These are phyloP conservation scores for Cornus kousa DNA, from an alignment of 148 eudicot genomes.

Conservation along the genomic window DNA sequence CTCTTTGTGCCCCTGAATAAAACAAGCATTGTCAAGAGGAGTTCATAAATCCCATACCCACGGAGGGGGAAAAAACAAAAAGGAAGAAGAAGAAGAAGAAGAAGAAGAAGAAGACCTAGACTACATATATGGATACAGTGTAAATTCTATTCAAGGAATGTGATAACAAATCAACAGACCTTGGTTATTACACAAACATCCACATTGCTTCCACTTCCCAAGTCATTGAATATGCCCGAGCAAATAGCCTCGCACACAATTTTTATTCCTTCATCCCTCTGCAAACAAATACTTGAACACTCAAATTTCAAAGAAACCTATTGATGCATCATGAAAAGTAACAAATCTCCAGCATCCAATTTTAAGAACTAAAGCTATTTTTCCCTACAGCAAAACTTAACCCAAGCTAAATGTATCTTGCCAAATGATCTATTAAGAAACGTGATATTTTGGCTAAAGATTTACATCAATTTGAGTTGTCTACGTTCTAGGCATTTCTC, in stretches of 20 bases:
- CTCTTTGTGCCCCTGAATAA: slow-evolving; percentile 73
- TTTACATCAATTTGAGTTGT: neutral
- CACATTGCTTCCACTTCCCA: slow-evolving; percentile 98
- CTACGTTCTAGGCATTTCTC: neutral
- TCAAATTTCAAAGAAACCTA: neutral
- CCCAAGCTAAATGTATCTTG: neutral
- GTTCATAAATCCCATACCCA: neutral
- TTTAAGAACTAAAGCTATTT: neutral
- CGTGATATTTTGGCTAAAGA: neutral
- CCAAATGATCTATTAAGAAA: neutral
- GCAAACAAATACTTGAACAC: slow-evolving; percentile 9
- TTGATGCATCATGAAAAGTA: neutral
- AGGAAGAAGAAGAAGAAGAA: too few species aligned
- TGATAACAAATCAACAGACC: slow-evolving; percentile 35
- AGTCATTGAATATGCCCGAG: slow-evolving; percentile 87
- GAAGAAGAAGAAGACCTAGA: too few species aligned
- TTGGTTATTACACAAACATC: slow-evolving; percentile 87
- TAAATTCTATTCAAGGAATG: neutral
- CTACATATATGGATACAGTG: neutral
- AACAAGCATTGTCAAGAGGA: slow-evolving; percentile 4
- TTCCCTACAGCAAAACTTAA: neutral
- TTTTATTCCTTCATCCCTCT: slow-evolving; percentile 88
- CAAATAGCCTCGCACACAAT: slow-evolving; percentile 77
- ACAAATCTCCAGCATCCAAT: neutral
- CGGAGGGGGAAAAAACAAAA: neutral